A percentile compares a stretch with the other conserved stretches of the same genome.
These are phyloP conservation scores for Colletotrichum camelliae DNA, from an alignment of 2,329 filamentous ascomycete species.

Conservation along the genomic window DNA sequence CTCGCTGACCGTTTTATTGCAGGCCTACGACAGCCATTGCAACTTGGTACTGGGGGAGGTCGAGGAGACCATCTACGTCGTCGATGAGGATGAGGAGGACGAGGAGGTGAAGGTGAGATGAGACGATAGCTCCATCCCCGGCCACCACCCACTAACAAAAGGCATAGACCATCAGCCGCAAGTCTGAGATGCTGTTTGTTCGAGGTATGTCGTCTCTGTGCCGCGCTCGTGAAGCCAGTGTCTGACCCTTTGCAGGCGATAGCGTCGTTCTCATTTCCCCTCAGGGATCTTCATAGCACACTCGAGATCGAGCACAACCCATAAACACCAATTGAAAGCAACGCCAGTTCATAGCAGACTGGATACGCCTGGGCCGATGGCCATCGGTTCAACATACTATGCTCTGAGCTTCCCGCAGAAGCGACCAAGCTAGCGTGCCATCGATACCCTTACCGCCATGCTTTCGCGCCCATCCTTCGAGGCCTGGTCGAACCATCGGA, in stretches of 20 bases:
- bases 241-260: constrained; percentile 58
- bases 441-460: neutral
- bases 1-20: neutral
- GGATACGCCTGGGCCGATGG: neutral
- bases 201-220: constrained; percentile 67
- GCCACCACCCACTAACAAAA: neutral
- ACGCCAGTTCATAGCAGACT: neutral
- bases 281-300: constrained; percentile 48
- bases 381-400: neutral
- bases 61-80: constrained; percentile 93
- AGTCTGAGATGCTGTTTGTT: constrained; percentile 98
- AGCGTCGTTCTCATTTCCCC: constrained; percentile 77
- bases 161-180: constrained; percentile 85
- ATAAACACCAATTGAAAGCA: neutral
- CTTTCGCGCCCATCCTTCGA: neutral
- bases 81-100: constrained; percentile 86
- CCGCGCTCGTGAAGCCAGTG: neutral
- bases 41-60: constrained; percentile 96
- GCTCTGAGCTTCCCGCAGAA: neutral
- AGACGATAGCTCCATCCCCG: neutral
- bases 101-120: constrained; percentile 73
- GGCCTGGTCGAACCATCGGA: neutral
- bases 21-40: constrained; percentile 99
- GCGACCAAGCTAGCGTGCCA: neutral
- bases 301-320: neutral